Evolutionary conservation across 2,329 filamentous ascomycete genomes (phyloP).

Genomic region (Aaosphaeria pasadenensis): DNA sequence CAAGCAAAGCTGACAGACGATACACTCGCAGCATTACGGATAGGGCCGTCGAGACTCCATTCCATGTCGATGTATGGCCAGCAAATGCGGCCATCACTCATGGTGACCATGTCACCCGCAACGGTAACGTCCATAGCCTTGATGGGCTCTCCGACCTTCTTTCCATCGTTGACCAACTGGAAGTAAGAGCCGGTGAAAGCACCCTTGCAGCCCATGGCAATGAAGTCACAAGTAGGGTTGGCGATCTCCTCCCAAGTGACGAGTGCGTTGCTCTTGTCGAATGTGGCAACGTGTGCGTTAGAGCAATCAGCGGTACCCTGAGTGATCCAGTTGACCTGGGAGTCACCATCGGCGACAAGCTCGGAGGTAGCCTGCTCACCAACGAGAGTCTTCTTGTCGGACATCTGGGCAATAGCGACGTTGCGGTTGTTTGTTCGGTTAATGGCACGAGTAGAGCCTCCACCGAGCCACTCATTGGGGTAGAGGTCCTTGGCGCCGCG

Average conservation of each 20-base stretch:
- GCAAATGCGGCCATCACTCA: slow-evolving; percentile 58
- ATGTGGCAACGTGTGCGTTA: slow-evolving; percentile 58
- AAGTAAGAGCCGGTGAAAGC: slow-evolving; percentile 58
- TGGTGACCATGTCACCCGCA: slow-evolving; percentile 61
- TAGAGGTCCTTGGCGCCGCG: slow-evolving; percentile 56
- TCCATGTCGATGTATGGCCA: slow-evolving; percentile 60
- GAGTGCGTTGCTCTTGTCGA: slow-evolving; percentile 52
- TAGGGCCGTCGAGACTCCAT: slow-evolving; percentile 46
- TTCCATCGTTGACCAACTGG: slow-evolving; percentile 55
- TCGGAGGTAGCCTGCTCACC: slow-evolving; percentile 53
- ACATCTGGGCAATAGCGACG: slow-evolving; percentile 56
- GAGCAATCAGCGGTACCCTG: slow-evolving; percentile 52
- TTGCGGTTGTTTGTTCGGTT: slow-evolving; percentile 59
- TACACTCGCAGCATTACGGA: slow-evolving; percentile 20
- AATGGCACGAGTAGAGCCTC: slow-evolving; percentile 50
- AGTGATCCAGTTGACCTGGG: slow-evolving; percentile 61
- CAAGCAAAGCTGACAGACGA: slow-evolving; percentile 56
- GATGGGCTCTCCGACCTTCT: slow-evolving; percentile 51
- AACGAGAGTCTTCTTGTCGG: slow-evolving; percentile 57
- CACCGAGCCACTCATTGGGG: slow-evolving; percentile 57
- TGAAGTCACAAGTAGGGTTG: slow-evolving; percentile 52
- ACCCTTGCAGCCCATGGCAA: slow-evolving; percentile 61
- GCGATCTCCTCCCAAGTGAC: slow-evolving; percentile 62
- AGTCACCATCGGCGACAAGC: slow-evolving; percentile 56
- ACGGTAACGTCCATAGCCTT: slow-evolving; percentile 55